These are phyloP conservation scores for Leucogyrophana mollusca DNA, from an alignment of 768 basidiomycete genomes.

Conservation along the genomic window DNA sequence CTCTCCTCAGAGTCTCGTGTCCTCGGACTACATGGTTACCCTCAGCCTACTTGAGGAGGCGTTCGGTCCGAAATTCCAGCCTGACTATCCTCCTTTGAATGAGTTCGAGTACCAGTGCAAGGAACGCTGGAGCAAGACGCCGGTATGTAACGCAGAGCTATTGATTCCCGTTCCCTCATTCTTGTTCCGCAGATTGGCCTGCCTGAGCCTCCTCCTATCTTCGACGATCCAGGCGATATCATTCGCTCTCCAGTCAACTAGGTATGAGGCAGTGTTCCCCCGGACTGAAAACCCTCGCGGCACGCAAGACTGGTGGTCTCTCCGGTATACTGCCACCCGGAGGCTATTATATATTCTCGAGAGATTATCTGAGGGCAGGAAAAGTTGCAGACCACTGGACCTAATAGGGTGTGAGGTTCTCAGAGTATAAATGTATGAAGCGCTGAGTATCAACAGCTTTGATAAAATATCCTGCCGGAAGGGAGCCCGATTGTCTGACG, in stretches of 20 bases:
- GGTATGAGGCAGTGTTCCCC: not conserved
- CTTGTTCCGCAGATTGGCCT: not conserved
- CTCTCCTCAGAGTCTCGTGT: not conserved
- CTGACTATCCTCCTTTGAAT: not conserved
- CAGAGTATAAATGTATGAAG: too few relatives aligned
- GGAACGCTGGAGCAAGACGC: not conserved
- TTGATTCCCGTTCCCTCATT: not conserved
- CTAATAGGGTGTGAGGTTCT: too few relatives aligned
- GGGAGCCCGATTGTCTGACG: too few relatives aligned
- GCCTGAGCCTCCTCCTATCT: constrained; percentile 1
- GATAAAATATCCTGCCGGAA: too few relatives aligned
- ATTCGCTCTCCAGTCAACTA: not conserved
- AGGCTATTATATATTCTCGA: too few relatives aligned
- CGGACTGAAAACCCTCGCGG: too few relatives aligned
- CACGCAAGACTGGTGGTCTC: too few relatives aligned
- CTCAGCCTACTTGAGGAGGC: not conserved
- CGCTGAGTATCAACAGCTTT: too few relatives aligned
- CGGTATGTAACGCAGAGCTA: not conserved
- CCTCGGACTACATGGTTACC: constrained; percentile 1
- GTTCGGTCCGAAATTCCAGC: constrained; percentile 1
- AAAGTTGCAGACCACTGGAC: too few relatives aligned
- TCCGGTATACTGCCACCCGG: too few relatives aligned
- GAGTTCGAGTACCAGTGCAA: constrained; percentile 2
- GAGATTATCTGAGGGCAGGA: too few relatives aligned
- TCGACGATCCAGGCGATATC: not conserved